A percentile compares a stretch with the other conserved stretches of the same genome.
Evolutionary conservation across 441 rosid species (phyloP).

Genomic region (Pelargonium australe): DNA sequence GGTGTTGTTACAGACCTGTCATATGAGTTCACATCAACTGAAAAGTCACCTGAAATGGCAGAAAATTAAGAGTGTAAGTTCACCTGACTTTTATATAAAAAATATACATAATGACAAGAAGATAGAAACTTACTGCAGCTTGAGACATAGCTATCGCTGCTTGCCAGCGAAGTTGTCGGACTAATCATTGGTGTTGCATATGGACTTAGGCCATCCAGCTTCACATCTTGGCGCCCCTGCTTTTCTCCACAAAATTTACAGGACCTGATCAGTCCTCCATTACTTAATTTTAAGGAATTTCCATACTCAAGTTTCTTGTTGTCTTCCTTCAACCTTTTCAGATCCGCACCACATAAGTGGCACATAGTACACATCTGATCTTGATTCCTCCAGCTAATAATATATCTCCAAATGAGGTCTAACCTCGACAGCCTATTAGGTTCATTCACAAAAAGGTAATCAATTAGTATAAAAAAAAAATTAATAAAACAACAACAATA

Average conservation of each 20-base stretch:
- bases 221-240: conserved; percentile 25
- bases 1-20: conserved; percentile 37
- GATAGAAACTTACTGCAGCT: conserved; percentile 44
- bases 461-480: neutral
- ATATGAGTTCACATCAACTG: conserved; percentile 55
- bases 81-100: neutral
- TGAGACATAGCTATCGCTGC: conserved; percentile 59
- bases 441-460: neutral
- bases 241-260: conserved; percentile 49
- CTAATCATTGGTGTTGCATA: conserved; percentile 41
- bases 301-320: conserved; percentile 14
- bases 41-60: conserved; percentile 53
- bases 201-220: conserved; percentile 31
- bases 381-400: neutral
- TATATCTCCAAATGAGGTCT: neutral
- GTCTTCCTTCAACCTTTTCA: neutral
- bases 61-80: conserved; percentile 4
- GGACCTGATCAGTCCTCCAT: conserved; percentile 27
- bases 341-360: neutral
- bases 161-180: conserved; percentile 55
- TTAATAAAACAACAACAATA: neutral
- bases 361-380: conserved; percentile 1
- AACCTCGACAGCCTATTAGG: conserved; percentile 3
- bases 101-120: conserved; percentile 5
- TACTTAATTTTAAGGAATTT: conserved; percentile 23